Percentiles rank a stretch among this genome's conserved stretches.
phyloP scores from a whole-genome alignment of 2,329 filamentous ascomycete species.

The Raffaelea albimanens region DNA sequence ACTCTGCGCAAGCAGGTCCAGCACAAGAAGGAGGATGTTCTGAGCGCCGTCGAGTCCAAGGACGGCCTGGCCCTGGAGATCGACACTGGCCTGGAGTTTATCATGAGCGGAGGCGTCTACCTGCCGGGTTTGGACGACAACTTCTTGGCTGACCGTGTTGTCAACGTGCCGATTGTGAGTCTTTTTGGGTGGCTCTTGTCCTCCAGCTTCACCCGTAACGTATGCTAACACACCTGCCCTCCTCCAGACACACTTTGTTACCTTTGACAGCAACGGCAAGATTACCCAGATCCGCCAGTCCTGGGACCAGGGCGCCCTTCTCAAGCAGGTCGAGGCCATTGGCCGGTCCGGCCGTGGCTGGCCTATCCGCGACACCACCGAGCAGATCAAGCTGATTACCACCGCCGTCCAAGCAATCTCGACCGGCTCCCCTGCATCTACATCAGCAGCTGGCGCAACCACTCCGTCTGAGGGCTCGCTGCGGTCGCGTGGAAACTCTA shows the following conservation, averaged over 20 bases:
- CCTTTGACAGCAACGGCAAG: slow-evolving; percentile 66
- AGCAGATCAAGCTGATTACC: slow-evolving; percentile 71
- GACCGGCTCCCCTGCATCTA: slow-evolving; percentile 19
- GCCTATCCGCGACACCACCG: slow-evolving; percentile 82
- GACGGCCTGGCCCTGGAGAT: slow-evolving; percentile 66
- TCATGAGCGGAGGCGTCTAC: slow-evolving; percentile 72
- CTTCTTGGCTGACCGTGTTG: slow-evolving; percentile 75
- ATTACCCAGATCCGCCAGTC: slow-evolving; percentile 81
- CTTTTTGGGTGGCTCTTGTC: background rate
- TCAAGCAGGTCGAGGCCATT: slow-evolving; percentile 92
- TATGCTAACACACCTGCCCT: background rate
- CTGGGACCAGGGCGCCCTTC: slow-evolving; percentile 90
- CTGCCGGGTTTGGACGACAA: slow-evolving; percentile 88
- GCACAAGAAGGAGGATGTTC: slow-evolving; percentile 71
- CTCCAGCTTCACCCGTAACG: background rate
- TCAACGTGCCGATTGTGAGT: slow-evolving; percentile 73
- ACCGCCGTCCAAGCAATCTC: slow-evolving; percentile 50
- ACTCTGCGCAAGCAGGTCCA: slow-evolving; percentile 64
- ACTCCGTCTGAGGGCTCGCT: slow-evolving; percentile 12
- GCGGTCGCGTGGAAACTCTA: slow-evolving; percentile 42
- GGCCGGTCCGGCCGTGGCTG: slow-evolving; percentile 84
- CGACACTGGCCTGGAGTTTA: slow-evolving; percentile 75
- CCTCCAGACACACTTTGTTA: slow-evolving; percentile 72
- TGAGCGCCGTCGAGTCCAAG: slow-evolving; percentile 63
- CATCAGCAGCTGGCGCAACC: slow-evolving; percentile 10